Percentiles rank a stretch among this genome's conserved stretches.
These are phyloP conservation scores for Pulicaria dysenterica DNA, from an alignment of 129 eudicot genomes.

Conservation along the genomic window DNA sequence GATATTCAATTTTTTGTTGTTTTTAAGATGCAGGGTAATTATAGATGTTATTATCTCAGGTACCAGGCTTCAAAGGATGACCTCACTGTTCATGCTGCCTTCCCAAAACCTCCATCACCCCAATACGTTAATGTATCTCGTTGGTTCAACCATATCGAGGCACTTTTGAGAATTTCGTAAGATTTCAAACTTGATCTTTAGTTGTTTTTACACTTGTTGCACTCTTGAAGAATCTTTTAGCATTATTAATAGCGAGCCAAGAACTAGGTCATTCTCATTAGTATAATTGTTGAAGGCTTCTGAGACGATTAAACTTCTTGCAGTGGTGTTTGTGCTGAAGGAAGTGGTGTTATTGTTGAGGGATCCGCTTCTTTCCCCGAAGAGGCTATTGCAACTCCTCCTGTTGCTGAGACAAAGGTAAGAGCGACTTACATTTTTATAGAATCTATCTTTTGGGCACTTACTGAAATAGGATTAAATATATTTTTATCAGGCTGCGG, in stretches of 20 bases:
- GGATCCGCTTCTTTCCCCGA: constrained; percentile 62
- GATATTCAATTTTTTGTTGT: neutral
- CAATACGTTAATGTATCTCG: constrained; percentile 72
- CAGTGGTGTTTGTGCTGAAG: constrained; percentile 93
- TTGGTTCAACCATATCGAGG: constrained; percentile 89
- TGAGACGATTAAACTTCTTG: neutral
- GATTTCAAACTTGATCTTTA: constrained; percentile 16
- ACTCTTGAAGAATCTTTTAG: neutral
- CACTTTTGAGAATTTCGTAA: constrained; percentile 90
- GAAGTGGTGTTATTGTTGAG: constrained; percentile 73
- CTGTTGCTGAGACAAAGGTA: constrained; percentile 72
- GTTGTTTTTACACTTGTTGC: neutral
- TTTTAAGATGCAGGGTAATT: neutral
- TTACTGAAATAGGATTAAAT: neutral
- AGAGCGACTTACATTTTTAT: neutral
- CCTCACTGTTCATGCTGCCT: constrained; percentile 65
- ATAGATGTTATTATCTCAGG: constrained; percentile 27
- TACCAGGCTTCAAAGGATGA: constrained; percentile 98
- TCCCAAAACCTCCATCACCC: constrained; percentile 65
- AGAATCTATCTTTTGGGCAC: neutral
- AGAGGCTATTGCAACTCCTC: constrained; percentile 75
- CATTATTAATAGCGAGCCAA: neutral
- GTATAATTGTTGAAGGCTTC: neutral
- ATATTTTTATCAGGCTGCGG: constrained; percentile 54
- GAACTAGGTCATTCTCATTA: neutral